These are phyloP conservation scores for Sugiyamaella chiloensis DNA, from an alignment of 805 yeast genomes.

Conservation along the genomic window DNA sequence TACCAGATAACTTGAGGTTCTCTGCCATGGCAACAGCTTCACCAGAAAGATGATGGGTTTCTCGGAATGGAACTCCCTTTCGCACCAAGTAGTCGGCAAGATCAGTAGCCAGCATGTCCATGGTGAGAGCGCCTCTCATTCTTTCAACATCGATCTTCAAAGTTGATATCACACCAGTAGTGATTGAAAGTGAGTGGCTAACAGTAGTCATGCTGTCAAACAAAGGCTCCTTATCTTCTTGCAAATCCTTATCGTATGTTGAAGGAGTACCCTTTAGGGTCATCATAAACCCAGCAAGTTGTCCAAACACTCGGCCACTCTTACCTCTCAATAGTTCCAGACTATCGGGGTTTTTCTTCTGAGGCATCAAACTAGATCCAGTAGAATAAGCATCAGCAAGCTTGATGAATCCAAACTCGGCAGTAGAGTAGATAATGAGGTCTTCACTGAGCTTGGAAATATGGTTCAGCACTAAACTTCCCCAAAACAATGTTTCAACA, in stretches of 20 bases:
- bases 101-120: conserved; percentile 99
- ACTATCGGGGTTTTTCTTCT: conserved; percentile 97
- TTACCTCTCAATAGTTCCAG: conserved; percentile 94
- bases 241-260: conserved; percentile 96
- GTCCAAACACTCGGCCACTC: conserved; percentile 95
- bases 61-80: conserved; percentile 98
- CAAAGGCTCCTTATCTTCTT: conserved; percentile 98
- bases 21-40: conserved; percentile 94
- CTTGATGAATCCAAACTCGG: conserved; percentile 92
- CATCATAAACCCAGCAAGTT: conserved; percentile 93
- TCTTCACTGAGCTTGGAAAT: conserved; percentile 93
- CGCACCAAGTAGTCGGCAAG: conserved; percentile 96
- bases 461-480: conserved; percentile 91
- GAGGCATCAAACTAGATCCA: conserved; percentile 98
- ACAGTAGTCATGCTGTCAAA: conserved; percentile 88
- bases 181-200: conserved; percentile 88
- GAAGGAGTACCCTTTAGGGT: conserved; percentile 96
- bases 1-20: conserved; percentile 69
- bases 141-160: conserved; percentile 64
- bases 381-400: conserved; percentile 98
- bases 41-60: conserved; percentile 98
- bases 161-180: conserved; percentile 95
- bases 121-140: conserved; percentile 87
- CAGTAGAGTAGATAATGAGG: conserved; percentile 91
- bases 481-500: conserved; percentile 94